phyloP scores from a whole-genome alignment of 2,329 filamentous ascomycete species.

The Aspergillus uvarum region DNA sequence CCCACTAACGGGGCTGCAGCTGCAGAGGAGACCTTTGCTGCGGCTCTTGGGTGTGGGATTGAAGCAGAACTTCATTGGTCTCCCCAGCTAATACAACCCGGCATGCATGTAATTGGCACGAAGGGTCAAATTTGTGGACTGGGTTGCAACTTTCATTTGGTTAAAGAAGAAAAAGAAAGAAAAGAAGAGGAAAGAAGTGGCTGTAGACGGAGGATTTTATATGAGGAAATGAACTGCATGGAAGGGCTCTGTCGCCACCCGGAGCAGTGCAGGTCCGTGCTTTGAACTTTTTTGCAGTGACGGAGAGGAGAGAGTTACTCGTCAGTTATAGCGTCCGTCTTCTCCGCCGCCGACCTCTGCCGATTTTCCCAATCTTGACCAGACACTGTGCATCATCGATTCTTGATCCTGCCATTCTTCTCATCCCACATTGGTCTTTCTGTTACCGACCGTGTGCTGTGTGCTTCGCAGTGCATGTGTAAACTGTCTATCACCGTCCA shows the following conservation, averaged over 20 bases:
- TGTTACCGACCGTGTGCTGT: constrained; percentile 2
- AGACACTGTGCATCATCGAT: neutral
- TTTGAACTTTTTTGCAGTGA: constrained; percentile 30
- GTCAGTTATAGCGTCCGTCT: too few species aligned
- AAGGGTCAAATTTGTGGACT: constrained; percentile 59
- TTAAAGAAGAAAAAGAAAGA: constrained; percentile 40
- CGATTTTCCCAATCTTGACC: neutral
- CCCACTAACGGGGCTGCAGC: constrained; percentile 51
- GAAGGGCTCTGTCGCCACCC: constrained; percentile 24
- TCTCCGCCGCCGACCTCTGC: neutral
- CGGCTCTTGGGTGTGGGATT: constrained; percentile 52
- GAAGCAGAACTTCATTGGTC: constrained; percentile 42
- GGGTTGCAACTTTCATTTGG: constrained; percentile 58
- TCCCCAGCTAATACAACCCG: constrained; percentile 60
- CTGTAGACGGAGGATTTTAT: constrained; percentile 20
- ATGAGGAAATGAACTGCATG: constrained; percentile 22
- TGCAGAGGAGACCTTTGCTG: constrained; percentile 48
- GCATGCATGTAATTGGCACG: constrained; percentile 52
- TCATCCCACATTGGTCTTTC: neutral
- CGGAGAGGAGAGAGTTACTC: neutral
- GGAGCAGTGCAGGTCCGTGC: constrained; percentile 15
- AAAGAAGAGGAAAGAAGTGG: constrained; percentile 17
- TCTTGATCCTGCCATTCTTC: neutral
- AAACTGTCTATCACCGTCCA: constrained; percentile 12
- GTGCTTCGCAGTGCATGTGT: constrained; percentile 22